phyloP scores from a whole-genome alignment of 2,329 filamentous ascomycete species.

The Dothistroma pini region DNA sequence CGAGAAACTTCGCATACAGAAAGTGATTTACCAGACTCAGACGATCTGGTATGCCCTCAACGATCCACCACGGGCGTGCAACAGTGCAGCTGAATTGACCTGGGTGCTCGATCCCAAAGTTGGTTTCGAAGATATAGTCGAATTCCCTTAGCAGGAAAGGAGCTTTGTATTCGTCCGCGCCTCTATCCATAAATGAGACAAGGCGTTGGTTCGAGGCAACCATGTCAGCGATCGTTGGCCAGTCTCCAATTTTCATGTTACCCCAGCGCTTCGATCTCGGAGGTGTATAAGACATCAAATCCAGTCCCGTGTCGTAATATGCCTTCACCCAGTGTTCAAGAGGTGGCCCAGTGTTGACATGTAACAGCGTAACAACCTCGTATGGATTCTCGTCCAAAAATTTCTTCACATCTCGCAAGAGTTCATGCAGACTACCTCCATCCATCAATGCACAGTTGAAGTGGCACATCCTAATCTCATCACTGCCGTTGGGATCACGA shows the following conservation, averaged over 20 bases:
- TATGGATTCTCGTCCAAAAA: constrained; percentile 25
- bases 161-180: constrained; percentile 36
- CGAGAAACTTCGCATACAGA: constrained; percentile 43
- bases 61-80: constrained; percentile 40
- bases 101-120: constrained; percentile 35
- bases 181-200: constrained; percentile 45
- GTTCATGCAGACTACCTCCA: constrained; percentile 23
- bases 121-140: constrained; percentile 47
- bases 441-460: constrained; percentile 31
- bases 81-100: constrained; percentile 38
- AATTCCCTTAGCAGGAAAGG: constrained; percentile 39
- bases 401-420: constrained; percentile 14
- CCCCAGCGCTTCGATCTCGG: constrained; percentile 21
- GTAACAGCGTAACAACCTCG: constrained; percentile 29
- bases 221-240: constrained; percentile 44
- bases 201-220: constrained; percentile 42
- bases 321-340: constrained; percentile 44
- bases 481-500: constrained; percentile 18
- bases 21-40: constrained; percentile 49
- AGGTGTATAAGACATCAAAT: constrained; percentile 42
- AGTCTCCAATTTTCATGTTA: constrained; percentile 35
- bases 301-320: constrained; percentile 52
- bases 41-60: constrained; percentile 36
- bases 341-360: constrained; percentile 42
- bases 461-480: constrained; percentile 28